Evolutionary conservation across 345 rosid genomes (phyloP).

Genomic region (Kandelia obovata): DNA sequence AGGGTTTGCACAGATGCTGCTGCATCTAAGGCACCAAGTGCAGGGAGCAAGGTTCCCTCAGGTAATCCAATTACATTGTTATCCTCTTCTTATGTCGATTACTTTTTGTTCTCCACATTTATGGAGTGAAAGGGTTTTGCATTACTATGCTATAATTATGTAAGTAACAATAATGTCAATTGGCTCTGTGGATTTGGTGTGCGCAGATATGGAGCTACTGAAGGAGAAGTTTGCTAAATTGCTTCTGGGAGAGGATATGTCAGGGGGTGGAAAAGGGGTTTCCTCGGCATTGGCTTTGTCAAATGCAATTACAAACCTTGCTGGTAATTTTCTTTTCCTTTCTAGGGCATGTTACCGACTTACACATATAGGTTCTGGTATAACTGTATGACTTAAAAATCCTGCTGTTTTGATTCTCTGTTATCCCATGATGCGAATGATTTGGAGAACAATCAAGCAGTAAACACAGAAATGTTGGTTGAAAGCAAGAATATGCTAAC

Average conservation of each 20-base stretch:
- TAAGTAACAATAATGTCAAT: not conserved
- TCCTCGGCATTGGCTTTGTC: slow-evolving; percentile 72
- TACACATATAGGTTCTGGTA: no score
- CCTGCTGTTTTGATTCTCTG: no score
- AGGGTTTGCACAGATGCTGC: slow-evolving; percentile 8
- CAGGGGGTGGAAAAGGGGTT: slow-evolving; percentile 77
- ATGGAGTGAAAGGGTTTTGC: no score
- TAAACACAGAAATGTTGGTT: not conserved
- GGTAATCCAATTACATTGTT: slow-evolving; percentile 18
- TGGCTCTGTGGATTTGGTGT: not conserved
- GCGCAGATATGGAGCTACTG: slow-evolving; percentile 54
- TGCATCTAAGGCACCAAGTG: slow-evolving; percentile 18
- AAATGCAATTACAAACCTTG: slow-evolving; percentile 67
- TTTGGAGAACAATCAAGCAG: not conserved
- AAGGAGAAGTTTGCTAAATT: slow-evolving; percentile 65
- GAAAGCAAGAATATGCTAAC: not conserved
- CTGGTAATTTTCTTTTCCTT: slow-evolving; percentile 35
- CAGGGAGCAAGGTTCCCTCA: slow-evolving; percentile 34
- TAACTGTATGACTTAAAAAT: no score
- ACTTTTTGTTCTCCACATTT: not conserved
- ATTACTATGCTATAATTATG: no score
- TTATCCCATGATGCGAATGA: no score
- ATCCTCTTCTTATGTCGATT: not conserved
- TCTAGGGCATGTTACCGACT: not conserved
- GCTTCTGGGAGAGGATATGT: slow-evolving; percentile 78